Percentiles rank a stretch among this genome's conserved stretches.
Evolutionary conservation across 2,329 filamentous ascomycete species (phyloP).

Genomic region (Pseudogymnoascus sp.): DNA sequence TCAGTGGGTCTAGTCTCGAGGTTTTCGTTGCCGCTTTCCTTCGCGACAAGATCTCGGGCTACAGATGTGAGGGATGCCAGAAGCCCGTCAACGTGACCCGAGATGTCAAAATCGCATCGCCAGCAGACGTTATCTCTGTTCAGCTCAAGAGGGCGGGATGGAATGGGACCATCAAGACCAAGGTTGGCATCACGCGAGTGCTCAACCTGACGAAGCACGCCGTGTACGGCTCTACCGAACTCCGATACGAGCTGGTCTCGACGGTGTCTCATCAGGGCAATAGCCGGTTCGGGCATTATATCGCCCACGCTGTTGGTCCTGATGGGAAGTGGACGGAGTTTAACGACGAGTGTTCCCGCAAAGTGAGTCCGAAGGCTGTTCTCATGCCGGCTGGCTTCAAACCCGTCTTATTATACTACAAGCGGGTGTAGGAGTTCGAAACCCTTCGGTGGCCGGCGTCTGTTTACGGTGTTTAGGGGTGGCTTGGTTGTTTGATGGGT

Average conservation of each 20-base stretch:
- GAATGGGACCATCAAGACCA: conserved; percentile 14
- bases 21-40: conserved; percentile 21
- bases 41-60: conserved; percentile 19
- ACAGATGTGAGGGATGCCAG: conserved; percentile 22
- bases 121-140: conserved; percentile 22
- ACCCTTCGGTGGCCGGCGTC: background rate
- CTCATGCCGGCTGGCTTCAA: background rate
- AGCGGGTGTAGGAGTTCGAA: background rate
- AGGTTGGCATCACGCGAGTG: conserved; percentile 14
- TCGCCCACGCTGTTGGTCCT: conserved; percentile 14
- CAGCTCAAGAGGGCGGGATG: conserved; percentile 24
- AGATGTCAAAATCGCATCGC: conserved; percentile 17
- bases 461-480: background rate
- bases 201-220: conserved; percentile 22
- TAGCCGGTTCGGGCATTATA: conserved; percentile 18
- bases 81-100: conserved; percentile 12
- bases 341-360: conserved; percentile 13
- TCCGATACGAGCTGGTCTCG: conserved; percentile 24
- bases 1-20: conserved; percentile 16
- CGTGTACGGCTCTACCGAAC: conserved; percentile 10
- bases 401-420: conserved; percentile 3
- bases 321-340: conserved; percentile 16
- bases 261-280: conserved; percentile 24
- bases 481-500: background rate
- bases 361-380: background rate